phyloP scores from a whole-genome alignment of 768 basidiomycete genomes.

The Mycena venus region DNA sequence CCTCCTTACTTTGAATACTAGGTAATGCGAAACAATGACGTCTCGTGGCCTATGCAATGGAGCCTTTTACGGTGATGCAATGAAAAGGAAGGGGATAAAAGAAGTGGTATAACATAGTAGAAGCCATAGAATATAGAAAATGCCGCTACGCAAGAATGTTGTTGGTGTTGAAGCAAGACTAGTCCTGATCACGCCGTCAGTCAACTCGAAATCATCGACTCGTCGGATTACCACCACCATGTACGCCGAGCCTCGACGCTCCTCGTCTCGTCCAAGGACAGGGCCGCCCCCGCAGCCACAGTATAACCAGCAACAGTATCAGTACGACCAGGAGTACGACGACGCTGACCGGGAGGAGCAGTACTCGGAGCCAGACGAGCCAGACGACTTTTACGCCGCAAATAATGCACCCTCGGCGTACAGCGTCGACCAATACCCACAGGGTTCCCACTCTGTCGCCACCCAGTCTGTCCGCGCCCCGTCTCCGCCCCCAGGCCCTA shows the following conservation, averaged over 20 bases:
- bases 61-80: not conserved
- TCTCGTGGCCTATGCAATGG: not conserved
- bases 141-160: not conserved
- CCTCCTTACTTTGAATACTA: not conserved
- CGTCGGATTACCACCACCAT: conserved; percentile 30
- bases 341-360: conserved; percentile 52
- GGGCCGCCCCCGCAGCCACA: conserved; percentile 42
- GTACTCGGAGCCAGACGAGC: conserved; percentile 61
- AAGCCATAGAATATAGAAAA: too few species aligned
- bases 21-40: not conserved
- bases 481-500: conserved; percentile 75
- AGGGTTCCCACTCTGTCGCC: conserved; percentile 55
- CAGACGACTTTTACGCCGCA: conserved; percentile 62
- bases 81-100: not conserved
- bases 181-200: not conserved
- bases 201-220: too few species aligned
- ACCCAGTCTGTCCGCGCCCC: conserved; percentile 74
- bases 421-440: conserved; percentile 44
- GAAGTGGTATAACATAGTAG: not conserved
- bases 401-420: conserved; percentile 46
- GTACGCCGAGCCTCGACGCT: conserved; percentile 42
- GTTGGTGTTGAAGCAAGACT: too few species aligned
- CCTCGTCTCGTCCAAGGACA: conserved; percentile 39
- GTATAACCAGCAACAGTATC: conserved; percentile 36
- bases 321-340: conserved; percentile 48